phyloP scores from a whole-genome alignment of 495 filamentous ascomycete genomes.

The Aspergillus sclerotioniger region DNA sequence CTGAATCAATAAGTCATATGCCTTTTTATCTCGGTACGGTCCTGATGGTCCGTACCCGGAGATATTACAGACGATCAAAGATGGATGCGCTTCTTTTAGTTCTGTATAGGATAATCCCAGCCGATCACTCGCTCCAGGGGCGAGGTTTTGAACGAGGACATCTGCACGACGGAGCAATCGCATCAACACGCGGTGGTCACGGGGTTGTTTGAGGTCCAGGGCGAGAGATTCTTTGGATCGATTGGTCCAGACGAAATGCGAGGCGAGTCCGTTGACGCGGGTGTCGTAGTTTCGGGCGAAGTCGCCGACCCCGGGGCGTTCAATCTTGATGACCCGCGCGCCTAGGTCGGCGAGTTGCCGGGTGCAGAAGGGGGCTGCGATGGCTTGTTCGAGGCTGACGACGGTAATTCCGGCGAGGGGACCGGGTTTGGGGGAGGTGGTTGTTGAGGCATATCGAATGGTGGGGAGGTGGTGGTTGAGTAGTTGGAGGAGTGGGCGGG shows the following conservation, averaged over 20 bases:
- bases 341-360: conserved; percentile 52
- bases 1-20: conserved; percentile 56
- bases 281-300: conserved; percentile 52
- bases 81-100: conserved; percentile 38
- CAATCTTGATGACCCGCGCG: conserved; percentile 53
- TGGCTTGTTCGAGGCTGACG: conserved; percentile 53
- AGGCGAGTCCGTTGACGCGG: conserved; percentile 45
- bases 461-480: background rate
- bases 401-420: conserved; percentile 49
- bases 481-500: background rate
- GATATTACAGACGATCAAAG: conserved; percentile 53
- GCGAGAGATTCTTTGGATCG: conserved; percentile 52
- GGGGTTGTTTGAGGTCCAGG: conserved; percentile 43
- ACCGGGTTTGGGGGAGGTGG: conserved; percentile 5
- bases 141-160: conserved; percentile 53
- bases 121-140: conserved; percentile 47
- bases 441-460: conserved; percentile 2
- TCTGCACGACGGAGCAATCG: conserved; percentile 44
- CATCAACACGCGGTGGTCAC: conserved; percentile 43
- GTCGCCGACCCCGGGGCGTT: conserved; percentile 47
- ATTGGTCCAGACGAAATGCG: conserved; percentile 55
- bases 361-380: conserved; percentile 53
- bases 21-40: conserved; percentile 53
- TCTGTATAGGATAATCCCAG: conserved; percentile 45
- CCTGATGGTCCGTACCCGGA: conserved; percentile 51